Conservation (phyloP, 1,284 basidiomycete genomes). For the Mycena sp. region DNA sequence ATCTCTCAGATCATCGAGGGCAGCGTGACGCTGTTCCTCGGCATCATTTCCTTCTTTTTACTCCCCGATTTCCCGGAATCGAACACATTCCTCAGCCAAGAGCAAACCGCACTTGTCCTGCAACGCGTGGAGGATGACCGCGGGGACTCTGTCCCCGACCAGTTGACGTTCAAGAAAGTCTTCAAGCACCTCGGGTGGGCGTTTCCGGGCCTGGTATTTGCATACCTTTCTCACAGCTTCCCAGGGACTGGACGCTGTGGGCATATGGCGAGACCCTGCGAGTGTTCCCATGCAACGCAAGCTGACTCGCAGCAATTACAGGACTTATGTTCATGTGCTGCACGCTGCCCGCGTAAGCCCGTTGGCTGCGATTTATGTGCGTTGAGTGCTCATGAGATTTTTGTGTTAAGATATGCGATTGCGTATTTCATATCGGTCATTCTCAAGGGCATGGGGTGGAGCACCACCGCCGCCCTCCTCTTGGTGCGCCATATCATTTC, state of each 20-base stretch:
- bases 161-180: slow-evolving; percentile 46
- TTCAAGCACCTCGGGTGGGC: slow-evolving; percentile 41
- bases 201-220: neutral
- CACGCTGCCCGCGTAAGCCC: slow-evolving; percentile 49
- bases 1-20: slow-evolving; percentile 51
- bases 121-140: slow-evolving; percentile 54
- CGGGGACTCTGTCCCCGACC: slow-evolving; percentile 54
- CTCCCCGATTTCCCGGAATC: slow-evolving; percentile 48
- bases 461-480: slow-evolving; percentile 41
- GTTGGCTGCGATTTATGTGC: neutral
- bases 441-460: slow-evolving; percentile 48
- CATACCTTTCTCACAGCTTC: neutral
- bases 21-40: slow-evolving; percentile 49
- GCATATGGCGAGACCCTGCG: slow-evolving; percentile 45
- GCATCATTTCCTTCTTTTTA: slow-evolving; percentile 46
- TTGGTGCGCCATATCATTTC: slow-evolving; percentile 36
- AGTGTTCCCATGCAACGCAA: neutral
- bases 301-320: slow-evolving; percentile 23
- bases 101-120: slow-evolving; percentile 52
- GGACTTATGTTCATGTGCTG: slow-evolving; percentile 54
- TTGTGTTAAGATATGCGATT: slow-evolving; percentile 37
- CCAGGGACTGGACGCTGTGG: slow-evolving; percentile 54
- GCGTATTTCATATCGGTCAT: slow-evolving; percentile 56
- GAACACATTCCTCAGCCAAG: slow-evolving; percentile 50
- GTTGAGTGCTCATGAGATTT: neutral